Base-by-base conservation (phyloP, 2,329 filamentous ascomycete species). In the Tolypocladium nubicola region DNA sequence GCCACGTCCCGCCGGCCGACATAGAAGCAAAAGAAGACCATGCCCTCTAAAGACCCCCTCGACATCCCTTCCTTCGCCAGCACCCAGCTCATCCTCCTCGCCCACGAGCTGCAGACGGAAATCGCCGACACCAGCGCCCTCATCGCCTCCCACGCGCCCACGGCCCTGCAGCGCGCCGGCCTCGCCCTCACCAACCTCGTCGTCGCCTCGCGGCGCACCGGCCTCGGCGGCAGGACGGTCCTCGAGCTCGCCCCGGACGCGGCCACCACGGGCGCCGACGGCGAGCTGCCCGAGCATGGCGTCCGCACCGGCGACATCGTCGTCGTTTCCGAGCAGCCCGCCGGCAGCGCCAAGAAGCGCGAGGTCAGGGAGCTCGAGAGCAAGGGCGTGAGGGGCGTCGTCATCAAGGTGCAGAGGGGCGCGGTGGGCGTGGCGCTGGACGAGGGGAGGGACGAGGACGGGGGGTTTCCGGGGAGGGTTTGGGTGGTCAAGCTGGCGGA, bases 181-280 rank as follows among this genome's bases (percentile, higher is more conserved):
- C 79, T 90, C 45, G 90, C 90, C 38, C 78, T 94, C 64, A 83
- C 85, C 19, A 93, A 92, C 71, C 82, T 97, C 10, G 75, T 82
- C 38, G 76, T 96, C 39, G 77, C 81, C 13, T 86, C 88, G 21
- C 88, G 89, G 68, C 86, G 92, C 37, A 99, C 94, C 0, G 94
- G 94, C 0, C 78, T 97, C 41, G 94, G 92, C 19, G 94, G 94
- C n/a, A 89, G 90, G 62, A 90, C 89, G 0, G 87, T 99, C 1
- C 76, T 97, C 4, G 92, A 97, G 70, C 83, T 99, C 1, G 75
- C 75, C 19, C 76, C 84, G 0, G 93, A 97, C 66, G 74, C 82
- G n/a, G 88, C 90, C 0, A 81, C 87, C 2, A 56, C 62, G 14
- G 66, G 67, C n/a, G 55, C 62, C 16, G 66, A 66, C 23, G 72